A percentile compares a stretch with the other conserved stretches of the same genome.
Evolutionary conservation across 208 protist species (phyloP).

Genomic region (Zelonia costaricensis): DNA sequence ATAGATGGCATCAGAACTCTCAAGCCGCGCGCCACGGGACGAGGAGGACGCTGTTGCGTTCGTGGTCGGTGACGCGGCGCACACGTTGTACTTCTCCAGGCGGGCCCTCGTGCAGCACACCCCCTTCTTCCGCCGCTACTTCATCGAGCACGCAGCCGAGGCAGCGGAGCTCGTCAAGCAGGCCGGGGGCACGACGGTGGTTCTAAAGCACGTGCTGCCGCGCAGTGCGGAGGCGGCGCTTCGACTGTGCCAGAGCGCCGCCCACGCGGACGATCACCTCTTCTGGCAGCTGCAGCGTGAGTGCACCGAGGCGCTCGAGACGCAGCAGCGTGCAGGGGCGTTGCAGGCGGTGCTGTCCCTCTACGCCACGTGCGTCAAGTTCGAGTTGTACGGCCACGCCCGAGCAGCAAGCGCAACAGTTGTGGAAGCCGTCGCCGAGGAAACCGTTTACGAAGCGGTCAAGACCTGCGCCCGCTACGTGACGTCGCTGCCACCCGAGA

Average conservation of each 20-base stretch:
- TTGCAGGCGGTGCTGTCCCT: slow-evolving; percentile 28
- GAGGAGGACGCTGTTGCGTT: slow-evolving; percentile 18
- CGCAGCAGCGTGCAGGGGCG: neutral
- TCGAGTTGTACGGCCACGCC: slow-evolving; percentile 32
- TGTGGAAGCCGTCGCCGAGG: slow-evolving; percentile 1
- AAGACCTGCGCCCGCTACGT: slow-evolving; percentile 20
- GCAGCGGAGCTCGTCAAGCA: neutral
- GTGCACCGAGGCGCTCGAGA: neutral
- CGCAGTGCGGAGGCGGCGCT: slow-evolving; percentile 30
- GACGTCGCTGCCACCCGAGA: slow-evolving; percentile 2
- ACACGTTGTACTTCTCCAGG: slow-evolving; percentile 22
- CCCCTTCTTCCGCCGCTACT: slow-evolving; percentile 20
- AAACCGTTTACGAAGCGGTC: slow-evolving; percentile 13
- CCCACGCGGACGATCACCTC: slow-evolving; percentile 21
- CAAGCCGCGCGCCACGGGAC: too few species aligned
- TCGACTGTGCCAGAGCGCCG: slow-evolving; percentile 17
- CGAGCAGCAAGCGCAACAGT: neutral
- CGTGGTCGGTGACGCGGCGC: slow-evolving; percentile 8
- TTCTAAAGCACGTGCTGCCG: slow-evolving; percentile 19
- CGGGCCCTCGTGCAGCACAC: slow-evolving; percentile 13
- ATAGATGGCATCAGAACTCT: slow-evolving; percentile 7
- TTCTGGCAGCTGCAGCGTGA: slow-evolving; percentile 21
- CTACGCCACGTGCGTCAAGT: slow-evolving; percentile 31
- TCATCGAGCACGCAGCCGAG: slow-evolving; percentile 1
- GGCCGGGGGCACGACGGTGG: slow-evolving; percentile 1